Evolutionary conservation across 441 rosid species (phyloP).

Genomic region (Populus trichocarpa): DNA sequence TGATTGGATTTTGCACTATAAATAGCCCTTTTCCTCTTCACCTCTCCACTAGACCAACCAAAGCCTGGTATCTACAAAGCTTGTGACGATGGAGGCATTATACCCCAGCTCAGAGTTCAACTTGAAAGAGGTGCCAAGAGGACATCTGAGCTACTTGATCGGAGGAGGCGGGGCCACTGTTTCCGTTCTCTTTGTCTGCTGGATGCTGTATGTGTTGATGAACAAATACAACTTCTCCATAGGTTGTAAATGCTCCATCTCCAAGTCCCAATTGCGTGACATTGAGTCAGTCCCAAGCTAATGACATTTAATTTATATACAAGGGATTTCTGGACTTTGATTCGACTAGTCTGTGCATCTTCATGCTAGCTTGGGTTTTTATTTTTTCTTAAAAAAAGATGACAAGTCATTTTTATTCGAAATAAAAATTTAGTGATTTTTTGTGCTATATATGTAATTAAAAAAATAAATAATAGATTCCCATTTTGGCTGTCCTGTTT

Average conservation of each 20-base stretch:
- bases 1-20: background rate
- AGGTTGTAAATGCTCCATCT: background rate
- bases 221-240: background rate
- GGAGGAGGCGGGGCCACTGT: slow-evolving; percentile 7
- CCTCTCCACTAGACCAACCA: background rate
- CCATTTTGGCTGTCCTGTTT: no score
- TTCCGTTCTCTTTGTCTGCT: background rate
- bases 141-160: background rate
- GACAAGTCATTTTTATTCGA: no score
- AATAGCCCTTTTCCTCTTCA: background rate
- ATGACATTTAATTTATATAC: background rate
- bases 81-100: background rate
- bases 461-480: no score
- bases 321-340: no score
- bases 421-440: no score
- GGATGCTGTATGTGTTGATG: background rate
- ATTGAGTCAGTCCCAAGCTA: background rate
- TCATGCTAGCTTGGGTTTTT: no score
- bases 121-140: background rate
- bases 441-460: no score
- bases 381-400: no score
- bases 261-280: background rate
- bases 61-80: no score
- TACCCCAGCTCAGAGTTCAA: slow-evolving; percentile 5
- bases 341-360: no score